phyloP scores from a whole-genome alignment of 768 basidiomycete genomes.

The Panus rudis region DNA sequence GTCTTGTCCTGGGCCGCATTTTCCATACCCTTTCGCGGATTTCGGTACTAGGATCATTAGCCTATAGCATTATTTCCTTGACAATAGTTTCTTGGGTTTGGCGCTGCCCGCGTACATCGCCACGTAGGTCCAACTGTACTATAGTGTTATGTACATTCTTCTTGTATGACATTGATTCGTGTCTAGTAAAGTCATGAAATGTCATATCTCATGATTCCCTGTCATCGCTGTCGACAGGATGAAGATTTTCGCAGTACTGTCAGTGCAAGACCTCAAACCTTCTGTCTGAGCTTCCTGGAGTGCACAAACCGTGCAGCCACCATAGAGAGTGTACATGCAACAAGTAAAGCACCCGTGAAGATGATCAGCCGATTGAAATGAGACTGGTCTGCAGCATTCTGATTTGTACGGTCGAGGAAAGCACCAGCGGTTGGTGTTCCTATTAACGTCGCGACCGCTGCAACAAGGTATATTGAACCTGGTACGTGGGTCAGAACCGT shows the following conservation, averaged over 20 bases:
- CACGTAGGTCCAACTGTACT: no score
- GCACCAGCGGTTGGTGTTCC: constrained; percentile 29
- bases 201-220: no score
- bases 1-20: constrained; percentile 45
- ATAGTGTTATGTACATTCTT: no score
- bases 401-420: constrained; percentile 18
- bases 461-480: constrained; percentile 24
- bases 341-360: constrained; percentile 23
- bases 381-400: constrained; percentile 13
- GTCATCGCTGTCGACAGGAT: no score
- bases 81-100: no score
- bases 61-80: constrained; percentile 24
- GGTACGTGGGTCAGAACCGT: neutral
- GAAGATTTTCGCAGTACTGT: no score
- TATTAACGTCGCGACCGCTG: constrained; percentile 23
- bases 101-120: no score
- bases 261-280: no score
- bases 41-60: constrained; percentile 46
- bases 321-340: constrained; percentile 11
- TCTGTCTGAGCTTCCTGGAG: no score
- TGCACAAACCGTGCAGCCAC: constrained; percentile 4
- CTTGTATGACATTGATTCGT: no score
- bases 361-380: constrained; percentile 24
- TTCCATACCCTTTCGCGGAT: constrained; percentile 37
- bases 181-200: no score